phyloP scores from a whole-genome alignment of 345 rosid genomes.

The Geranium rotundifolium region DNA sequence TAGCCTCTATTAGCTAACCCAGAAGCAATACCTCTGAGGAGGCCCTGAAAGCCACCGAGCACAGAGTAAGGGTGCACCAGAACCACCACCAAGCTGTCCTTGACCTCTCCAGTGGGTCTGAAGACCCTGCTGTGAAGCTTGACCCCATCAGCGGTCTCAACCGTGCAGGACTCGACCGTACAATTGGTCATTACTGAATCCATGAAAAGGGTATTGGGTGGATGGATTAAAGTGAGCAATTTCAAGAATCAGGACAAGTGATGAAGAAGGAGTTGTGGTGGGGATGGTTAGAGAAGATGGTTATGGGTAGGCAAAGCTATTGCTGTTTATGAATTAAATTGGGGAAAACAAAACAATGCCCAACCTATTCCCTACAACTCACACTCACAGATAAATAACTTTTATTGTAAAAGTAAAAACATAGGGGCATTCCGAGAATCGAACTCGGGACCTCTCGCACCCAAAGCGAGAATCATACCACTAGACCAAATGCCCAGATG shows the following conservation, averaged over 20 bases:
- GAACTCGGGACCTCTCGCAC: constrained; percentile 89
- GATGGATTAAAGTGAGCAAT: background rate
- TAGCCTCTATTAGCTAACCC: constrained; percentile 51
- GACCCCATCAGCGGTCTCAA: constrained; percentile 11
- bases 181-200: constrained; percentile 9
- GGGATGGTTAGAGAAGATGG: too few relatives aligned
- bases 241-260: too few relatives aligned
- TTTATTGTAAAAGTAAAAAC: too few relatives aligned
- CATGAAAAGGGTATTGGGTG: background rate
- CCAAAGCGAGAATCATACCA: constrained; percentile 91
- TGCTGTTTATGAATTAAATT: too few relatives aligned
- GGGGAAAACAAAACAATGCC: too few relatives aligned
- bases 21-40: constrained; percentile 63
- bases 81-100: constrained; percentile 39
- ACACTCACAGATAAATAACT: too few relatives aligned
- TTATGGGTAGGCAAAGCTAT: too few relatives aligned
- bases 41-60: constrained; percentile 72
- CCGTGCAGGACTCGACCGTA: constrained; percentile 15
- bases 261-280: too few relatives aligned
- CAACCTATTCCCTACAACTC: too few relatives aligned
- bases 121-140: constrained; percentile 23
- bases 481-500: constrained; percentile 67
- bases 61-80: constrained; percentile 86
- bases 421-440: constrained; percentile 60
- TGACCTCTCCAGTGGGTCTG: constrained; percentile 36